Percentiles rank a stretch among this genome's conserved stretches.
Evolutionary conservation across 768 basidiomycete genomes (phyloP).

Genomic region (Strobilomyces echinocephalus): DNA sequence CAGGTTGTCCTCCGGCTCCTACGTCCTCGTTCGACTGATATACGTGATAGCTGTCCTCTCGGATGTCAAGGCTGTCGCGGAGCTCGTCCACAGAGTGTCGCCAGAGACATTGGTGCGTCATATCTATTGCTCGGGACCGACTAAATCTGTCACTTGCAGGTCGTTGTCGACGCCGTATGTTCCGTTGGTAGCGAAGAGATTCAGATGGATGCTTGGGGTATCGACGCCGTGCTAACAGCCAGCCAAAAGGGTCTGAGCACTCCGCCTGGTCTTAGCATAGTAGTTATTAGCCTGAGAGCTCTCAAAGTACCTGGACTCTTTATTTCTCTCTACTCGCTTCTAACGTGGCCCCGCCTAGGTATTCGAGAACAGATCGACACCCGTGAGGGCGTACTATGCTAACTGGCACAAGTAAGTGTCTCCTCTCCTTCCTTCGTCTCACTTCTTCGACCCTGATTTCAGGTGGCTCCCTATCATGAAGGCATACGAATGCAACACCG

Average conservation of each 20-base stretch:
- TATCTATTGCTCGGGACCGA: neutral
- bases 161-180: conserved; percentile 91
- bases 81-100: conserved; percentile 67
- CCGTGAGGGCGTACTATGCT: conserved; percentile 77
- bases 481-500: conserved; percentile 75
- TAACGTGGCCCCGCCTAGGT: neutral
- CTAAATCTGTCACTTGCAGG: conserved; percentile 33
- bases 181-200: conserved; percentile 96
- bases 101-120: conserved; percentile 73
- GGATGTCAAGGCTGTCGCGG: conserved; percentile 70
- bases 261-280: conserved; percentile 88
- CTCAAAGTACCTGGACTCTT: conserved; percentile 43
- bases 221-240: conserved; percentile 84
- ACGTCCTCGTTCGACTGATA: neutral
- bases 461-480: conserved; percentile 94
- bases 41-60: conserved; percentile 68
- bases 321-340: neutral
- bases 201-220: conserved; percentile 85
- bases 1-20: conserved; percentile 14
- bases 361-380: conserved; percentile 33
- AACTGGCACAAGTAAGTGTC: conserved; percentile 73
- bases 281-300: conserved; percentile 77
- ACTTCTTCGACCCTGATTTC: neutral
- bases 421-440: neutral
- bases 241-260: conserved; percentile 91